phyloP scores from a whole-genome alignment of 495 filamentous ascomycete genomes.

The Aspergillus leporis region DNA sequence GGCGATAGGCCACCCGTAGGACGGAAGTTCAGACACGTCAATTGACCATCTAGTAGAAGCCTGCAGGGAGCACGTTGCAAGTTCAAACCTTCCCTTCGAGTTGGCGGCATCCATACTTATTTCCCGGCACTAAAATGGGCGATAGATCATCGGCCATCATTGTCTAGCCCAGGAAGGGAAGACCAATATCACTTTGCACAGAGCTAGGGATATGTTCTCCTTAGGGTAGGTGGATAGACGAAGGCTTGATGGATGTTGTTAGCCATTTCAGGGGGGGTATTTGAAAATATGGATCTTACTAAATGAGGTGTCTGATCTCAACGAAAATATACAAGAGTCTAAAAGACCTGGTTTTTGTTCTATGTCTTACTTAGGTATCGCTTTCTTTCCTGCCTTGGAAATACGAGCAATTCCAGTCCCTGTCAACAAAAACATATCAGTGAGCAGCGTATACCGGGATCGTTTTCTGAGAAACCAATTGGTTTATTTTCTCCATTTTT shows the following conservation, averaged over 20 bases:
- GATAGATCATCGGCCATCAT: constrained; percentile 7
- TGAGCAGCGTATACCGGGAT: neutral
- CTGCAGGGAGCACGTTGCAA: constrained; percentile 3
- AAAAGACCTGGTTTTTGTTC: neutral
- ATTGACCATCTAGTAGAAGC: constrained; percentile 14
- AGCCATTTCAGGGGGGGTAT: neutral
- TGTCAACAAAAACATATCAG: neutral
- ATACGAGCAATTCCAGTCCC: neutral
- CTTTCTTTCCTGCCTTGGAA: neutral
- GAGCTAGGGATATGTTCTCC: constrained; percentile 10
- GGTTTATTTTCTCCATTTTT: neutral
- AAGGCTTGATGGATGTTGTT: neutral
- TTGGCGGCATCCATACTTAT: constrained; percentile 15
- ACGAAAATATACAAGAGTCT: neutral
- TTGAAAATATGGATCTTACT: neutral
- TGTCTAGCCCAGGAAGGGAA: constrained; percentile 11
- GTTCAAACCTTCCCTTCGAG: constrained; percentile 6
- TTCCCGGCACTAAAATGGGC: constrained; percentile 1
- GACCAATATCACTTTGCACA: constrained; percentile 14
- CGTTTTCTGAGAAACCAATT: constrained; percentile 1
- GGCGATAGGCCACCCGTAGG: neutral
- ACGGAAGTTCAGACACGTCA: constrained; percentile 9
- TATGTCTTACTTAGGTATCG: neutral
- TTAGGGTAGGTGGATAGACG: constrained; percentile 6
- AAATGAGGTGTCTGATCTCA: neutral